Evolutionary conservation across 495 filamentous ascomycete species (phyloP), one percentile per base, ranked within the genome.

Genomic region (Amniculicola lignicola): DNA sequence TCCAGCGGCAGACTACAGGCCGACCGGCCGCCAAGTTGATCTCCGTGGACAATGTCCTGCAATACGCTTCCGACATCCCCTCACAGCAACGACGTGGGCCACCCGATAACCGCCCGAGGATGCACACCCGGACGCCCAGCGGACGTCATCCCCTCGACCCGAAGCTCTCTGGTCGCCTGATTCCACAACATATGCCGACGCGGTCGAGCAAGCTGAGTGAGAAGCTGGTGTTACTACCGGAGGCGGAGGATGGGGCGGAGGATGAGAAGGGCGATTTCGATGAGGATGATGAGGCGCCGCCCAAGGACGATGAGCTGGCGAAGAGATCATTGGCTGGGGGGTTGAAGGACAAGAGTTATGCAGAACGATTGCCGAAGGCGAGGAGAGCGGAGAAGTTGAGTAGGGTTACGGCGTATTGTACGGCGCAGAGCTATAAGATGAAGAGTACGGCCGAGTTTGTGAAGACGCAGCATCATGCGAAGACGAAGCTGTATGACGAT

Each of bases 401-500:
- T 4, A 79, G 94, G 43, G 84, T 96, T 22, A 97, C 93, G 51
- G 93, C 93, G 1, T 99, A 97, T 70, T 96, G 92, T 69, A 96
- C 91, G 0, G 94, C 94, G 3, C 89, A 96, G 72, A 86, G 86
- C 10, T 96, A 87, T 70, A 92, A 89, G 72, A 84, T 95, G 75
- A 85, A 86, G 62, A 80, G 84, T 22, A 86, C 89, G 35, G 89
- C 89, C 16, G 80, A 87, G 39, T 99, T 99, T 73, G 78, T 96
- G 29, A 88, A 86, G 67, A 88, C 85, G 39, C 82, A 82, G 65
- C 93, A 99, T 77, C 85, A 85, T n/a, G 94, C 90, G 0, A 82
- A 88, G 72, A 95, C 91, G 35, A 99, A 99, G 70, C 78, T 97
- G n/a, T 99, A 99, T 69, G 94, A 97, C 70, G 94, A 99, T 67